Conservation (phyloP, 768 basidiomycete species). For the Suillus sp. region DNA sequence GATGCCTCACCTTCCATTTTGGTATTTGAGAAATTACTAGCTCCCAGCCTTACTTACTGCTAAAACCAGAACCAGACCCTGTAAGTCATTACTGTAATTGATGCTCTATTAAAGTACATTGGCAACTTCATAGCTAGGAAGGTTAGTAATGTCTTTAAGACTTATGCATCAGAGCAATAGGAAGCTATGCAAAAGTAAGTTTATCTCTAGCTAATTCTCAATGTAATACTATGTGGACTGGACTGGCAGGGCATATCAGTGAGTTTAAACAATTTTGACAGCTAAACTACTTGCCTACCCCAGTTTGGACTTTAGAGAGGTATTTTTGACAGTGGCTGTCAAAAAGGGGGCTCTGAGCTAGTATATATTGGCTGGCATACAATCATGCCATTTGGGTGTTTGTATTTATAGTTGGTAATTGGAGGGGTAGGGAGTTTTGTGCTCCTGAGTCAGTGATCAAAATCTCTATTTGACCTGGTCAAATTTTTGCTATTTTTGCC, state of each 20-base stretch:
- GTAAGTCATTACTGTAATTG: neutral
- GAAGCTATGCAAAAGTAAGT: neutral
- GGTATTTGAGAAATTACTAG: no score
- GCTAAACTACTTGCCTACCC: neutral
- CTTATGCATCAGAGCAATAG: neutral
- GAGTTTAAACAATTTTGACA: neutral
- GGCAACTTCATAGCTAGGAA: neutral
- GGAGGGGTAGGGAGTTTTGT: no score
- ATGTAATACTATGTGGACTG: neutral
- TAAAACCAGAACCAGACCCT: neutral
- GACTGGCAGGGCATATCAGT: neutral
- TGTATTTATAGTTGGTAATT: no score
- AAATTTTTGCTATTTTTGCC: no score
- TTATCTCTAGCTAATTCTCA: neutral
- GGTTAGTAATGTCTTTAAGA: neutral
- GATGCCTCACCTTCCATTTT: no score
- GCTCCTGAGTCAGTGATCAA: no score
- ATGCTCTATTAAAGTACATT: neutral
- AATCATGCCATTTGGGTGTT: no score
- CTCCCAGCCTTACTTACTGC: no score
- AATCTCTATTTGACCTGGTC: no score
- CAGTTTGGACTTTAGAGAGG: neutral
- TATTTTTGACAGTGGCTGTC: no score
- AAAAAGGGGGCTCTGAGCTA: no score
- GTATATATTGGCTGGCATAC: no score